Conservation (phyloP, 2,329 filamentous ascomycete species). For the Aureobasidium sp. region DNA sequence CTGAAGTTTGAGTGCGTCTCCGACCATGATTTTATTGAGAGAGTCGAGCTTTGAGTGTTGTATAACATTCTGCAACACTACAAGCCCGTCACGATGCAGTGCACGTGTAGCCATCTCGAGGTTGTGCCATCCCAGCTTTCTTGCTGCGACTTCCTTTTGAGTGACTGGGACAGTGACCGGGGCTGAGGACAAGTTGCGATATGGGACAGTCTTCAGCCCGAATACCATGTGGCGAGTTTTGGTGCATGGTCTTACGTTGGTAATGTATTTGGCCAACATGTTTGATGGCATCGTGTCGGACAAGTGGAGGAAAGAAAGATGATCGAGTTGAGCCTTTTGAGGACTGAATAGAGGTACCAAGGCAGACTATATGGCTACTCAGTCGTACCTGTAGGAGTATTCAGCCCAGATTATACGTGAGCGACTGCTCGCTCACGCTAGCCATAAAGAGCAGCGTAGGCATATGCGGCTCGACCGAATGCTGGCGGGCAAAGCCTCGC, state of each 20-base stretch:
- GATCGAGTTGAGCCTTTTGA: too few relatives aligned
- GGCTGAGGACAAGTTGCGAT: neutral
- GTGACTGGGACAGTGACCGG: slow-evolving; percentile 5
- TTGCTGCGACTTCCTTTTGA: neutral
- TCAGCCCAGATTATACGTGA: neutral
- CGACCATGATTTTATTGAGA: slow-evolving; percentile 65
- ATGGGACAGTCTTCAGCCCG: too few relatives aligned
- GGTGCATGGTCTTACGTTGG: neutral
- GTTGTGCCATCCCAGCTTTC: slow-evolving; percentile 51
- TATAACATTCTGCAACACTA: slow-evolving; percentile 62
- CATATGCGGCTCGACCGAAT: neutral
- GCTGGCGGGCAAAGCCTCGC: neutral
- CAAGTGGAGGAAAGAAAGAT: too few relatives aligned
- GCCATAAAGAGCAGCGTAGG: neutral
- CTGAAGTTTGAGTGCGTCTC: slow-evolving; percentile 61
- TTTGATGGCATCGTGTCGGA: too few relatives aligned
- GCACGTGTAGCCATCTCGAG: slow-evolving; percentile 62
- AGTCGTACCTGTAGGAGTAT: too few relatives aligned
- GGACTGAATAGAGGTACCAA: too few relatives aligned
- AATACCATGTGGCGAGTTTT: neutral
- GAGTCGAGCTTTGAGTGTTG: slow-evolving; percentile 57
- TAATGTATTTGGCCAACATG: neutral
- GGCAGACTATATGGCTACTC: neutral
- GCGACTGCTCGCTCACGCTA: neutral
- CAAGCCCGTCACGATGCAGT: slow-evolving; percentile 60